Conservation (phyloP, 2,329 filamentous ascomycete species). For the Sordariomycetes sp. region DNA sequence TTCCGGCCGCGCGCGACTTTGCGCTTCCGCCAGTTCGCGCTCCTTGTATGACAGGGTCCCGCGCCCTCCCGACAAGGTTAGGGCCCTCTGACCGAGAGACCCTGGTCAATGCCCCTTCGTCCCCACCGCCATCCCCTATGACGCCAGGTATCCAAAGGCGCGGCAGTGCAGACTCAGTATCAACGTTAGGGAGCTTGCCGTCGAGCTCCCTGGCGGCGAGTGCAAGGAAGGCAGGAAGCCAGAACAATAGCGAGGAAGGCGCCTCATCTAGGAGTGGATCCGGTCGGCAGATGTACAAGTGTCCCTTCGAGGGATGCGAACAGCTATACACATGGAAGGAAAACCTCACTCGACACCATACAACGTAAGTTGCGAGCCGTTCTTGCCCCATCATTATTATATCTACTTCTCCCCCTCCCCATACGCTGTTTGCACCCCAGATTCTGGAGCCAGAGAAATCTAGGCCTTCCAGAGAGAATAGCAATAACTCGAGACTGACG, state of each 20-base stretch:
- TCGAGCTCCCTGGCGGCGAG: background rate
- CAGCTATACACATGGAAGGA: conserved; percentile 4
- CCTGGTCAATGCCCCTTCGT: background rate
- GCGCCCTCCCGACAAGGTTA: background rate
- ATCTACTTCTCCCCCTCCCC: background rate
- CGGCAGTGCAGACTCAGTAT: background rate
- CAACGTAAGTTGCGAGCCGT: background rate
- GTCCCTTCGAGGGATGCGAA: background rate
- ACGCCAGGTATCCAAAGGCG: background rate
- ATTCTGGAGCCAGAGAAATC: background rate
- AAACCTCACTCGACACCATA: conserved; percentile 3
- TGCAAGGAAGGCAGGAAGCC: background rate
- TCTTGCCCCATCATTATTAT: background rate
- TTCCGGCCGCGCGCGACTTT: background rate
- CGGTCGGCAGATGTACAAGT: conserved; percentile 2
- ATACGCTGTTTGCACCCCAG: background rate
- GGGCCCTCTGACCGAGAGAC: background rate
- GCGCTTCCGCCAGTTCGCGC: background rate
- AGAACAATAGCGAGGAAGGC: background rate
- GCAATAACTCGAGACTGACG: background rate
- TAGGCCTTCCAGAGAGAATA: background rate
- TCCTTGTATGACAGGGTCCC: background rate
- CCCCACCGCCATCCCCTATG: background rate
- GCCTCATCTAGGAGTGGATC: background rate
- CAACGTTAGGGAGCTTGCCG: background rate